Conservation (phyloP, 2,329 filamentous ascomycete species). For the Cladosporium sp. region DNA sequence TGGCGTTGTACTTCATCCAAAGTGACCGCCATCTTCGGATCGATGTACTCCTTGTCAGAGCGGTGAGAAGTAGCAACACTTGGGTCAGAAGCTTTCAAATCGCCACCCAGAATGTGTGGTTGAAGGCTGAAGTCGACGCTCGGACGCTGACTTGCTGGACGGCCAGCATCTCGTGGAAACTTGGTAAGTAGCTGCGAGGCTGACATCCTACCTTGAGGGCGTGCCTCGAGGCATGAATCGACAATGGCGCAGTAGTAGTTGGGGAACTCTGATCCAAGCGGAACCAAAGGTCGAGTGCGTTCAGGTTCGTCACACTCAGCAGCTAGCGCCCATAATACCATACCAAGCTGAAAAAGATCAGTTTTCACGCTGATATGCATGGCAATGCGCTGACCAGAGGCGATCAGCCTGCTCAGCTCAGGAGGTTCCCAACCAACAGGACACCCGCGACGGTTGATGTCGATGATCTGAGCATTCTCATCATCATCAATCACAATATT, state of each 20-base stretch:
- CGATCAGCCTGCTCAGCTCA: conserved; percentile 78
- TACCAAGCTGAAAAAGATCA: conserved; percentile 90
- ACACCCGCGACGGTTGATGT: conserved; percentile 96
- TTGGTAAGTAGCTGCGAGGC: conserved; percentile 66
- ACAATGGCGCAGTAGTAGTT: conserved; percentile 75
- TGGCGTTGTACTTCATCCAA: conserved; percentile 39
- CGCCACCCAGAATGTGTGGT: neutral
- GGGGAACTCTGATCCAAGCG: conserved; percentile 59
- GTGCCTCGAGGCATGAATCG: conserved; percentile 68
- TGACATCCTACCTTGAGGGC: conserved; percentile 67
- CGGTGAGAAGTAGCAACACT: conserved; percentile 37
- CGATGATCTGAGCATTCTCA: conserved; percentile 91
- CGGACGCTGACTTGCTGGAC: conserved; percentile 1
- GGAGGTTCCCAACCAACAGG: conserved; percentile 97
- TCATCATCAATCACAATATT: conserved; percentile 90
- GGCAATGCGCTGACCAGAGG: conserved; percentile 81
- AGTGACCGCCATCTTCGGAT: conserved; percentile 41
- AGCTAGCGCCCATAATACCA: conserved; percentile 92
- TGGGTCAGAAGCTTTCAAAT: conserved; percentile 26
- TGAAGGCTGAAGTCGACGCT: conserved; percentile 6
- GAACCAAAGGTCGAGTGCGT: conserved; percentile 62
- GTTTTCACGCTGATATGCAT: conserved; percentile 99
- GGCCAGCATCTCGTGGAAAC: conserved; percentile 53
- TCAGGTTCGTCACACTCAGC: conserved; percentile 89
- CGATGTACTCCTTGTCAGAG: conserved; percentile 46